phyloP scores from a whole-genome alignment of 2,329 filamentous ascomycete genomes.

The Penicillium olsonii region DNA sequence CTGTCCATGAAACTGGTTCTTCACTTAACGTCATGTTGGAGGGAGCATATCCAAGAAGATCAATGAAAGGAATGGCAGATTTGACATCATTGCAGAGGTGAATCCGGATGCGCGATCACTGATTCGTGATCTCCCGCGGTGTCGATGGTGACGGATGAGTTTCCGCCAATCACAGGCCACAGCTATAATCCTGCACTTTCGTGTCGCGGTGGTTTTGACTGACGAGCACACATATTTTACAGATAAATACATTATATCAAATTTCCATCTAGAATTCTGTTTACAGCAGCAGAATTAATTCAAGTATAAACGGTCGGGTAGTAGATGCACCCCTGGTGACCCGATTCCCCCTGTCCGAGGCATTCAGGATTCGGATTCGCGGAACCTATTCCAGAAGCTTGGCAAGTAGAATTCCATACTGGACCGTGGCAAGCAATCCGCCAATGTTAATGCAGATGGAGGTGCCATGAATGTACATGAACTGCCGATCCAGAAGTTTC shows the following conservation, averaged over 20 bases:
- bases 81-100: background rate
- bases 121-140: background rate
- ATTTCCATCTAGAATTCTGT: too few relatives aligned
- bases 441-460: background rate
- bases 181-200: too few relatives aligned
- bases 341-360: background rate
- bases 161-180: background rate
- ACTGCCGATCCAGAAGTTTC: background rate
- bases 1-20: background rate
- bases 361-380: background rate
- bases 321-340: background rate
- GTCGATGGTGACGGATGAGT: background rate
- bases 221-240: too few relatives aligned
- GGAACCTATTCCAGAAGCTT: background rate
- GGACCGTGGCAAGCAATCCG: background rate
- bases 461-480: background rate
- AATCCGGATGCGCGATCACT: background rate
- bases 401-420: background rate
- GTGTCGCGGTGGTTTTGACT: too few relatives aligned
- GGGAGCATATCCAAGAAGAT: background rate
- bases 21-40: background rate
- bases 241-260: too few relatives aligned
- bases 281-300: too few relatives aligned
- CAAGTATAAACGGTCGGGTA: too few relatives aligned
- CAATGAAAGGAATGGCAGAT: background rate